Conservation (phyloP, 148 eudicot genomes). For the Persicaria tinctoria region DNA sequence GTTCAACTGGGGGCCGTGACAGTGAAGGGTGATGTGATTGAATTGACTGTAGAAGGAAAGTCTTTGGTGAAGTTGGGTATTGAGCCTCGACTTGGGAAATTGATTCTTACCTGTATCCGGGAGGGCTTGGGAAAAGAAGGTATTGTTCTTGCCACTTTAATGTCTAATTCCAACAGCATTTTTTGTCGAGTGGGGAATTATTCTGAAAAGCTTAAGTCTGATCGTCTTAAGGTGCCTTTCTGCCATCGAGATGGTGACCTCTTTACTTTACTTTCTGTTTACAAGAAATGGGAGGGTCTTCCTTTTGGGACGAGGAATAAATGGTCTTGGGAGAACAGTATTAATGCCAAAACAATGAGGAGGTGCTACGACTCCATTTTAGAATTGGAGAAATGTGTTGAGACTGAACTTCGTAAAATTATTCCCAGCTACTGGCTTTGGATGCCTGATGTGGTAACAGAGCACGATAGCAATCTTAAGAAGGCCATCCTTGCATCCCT, state of each 20-base stretch:
- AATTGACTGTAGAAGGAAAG: slow-evolving; percentile 53
- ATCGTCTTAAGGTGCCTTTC: slow-evolving; percentile 75
- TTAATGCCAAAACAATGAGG: slow-evolving; percentile 85
- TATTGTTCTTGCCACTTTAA: slow-evolving; percentile 80
- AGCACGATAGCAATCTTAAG: slow-evolving; percentile 47
- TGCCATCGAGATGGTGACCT: slow-evolving; percentile 83
- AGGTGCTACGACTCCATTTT: slow-evolving; percentile 66
- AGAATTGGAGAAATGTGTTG: slow-evolving; percentile 66
- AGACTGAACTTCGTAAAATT: slow-evolving; percentile 54
- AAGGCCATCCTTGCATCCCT: slow-evolving; percentile 61
- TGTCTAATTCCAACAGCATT: slow-evolving; percentile 82
- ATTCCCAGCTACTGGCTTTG: slow-evolving; percentile 78
- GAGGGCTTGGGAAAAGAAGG: slow-evolving; percentile 69
- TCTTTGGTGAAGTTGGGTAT: slow-evolving; percentile 65
- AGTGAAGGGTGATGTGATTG: slow-evolving; percentile 32
- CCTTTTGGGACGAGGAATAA: slow-evolving; percentile 37
- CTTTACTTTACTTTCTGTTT: slow-evolving; percentile 81
- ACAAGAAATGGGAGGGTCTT: slow-evolving; percentile 65
- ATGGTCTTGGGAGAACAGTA: slow-evolving; percentile 95
- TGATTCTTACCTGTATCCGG: slow-evolving; percentile 52
- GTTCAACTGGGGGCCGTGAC: slow-evolving; percentile 71
- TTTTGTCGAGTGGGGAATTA: slow-evolving; percentile 83
- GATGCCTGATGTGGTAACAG: slow-evolving; percentile 40
- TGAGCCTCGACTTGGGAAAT: slow-evolving; percentile 85
- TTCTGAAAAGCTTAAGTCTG: slow-evolving; percentile 69